Base-by-base conservation (phyloP, 2,329 filamentous ascomycete species). In the Monosporascus sp. region DNA sequence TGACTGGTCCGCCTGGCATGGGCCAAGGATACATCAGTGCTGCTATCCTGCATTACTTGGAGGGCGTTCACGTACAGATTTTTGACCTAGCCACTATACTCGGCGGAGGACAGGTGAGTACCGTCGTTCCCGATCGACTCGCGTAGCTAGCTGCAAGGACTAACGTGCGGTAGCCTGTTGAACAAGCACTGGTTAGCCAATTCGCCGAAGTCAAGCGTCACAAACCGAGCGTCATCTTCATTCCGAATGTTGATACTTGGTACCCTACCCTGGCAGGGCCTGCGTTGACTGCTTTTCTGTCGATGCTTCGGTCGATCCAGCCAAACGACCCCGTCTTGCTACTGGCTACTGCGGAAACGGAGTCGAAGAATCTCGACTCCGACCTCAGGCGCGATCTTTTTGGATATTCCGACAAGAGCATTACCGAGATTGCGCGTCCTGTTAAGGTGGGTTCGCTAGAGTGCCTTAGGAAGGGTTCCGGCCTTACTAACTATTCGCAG, bases 151-250 rank as follows among this genome's bases (percentile, higher is more conserved):
- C 17, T 53, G 60, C 37, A 35, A 49, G 22, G 45, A 49, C 66
- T 71, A 60, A 71, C 57, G 49, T 31, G 11, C 54, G 58, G 41
- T 55, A 84, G 75, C 85, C 89, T 1, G 81, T 88, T 17, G 94
- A 97, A 73, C 89, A 94, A 60, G 89, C 92, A 9, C 85, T 99
- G 58, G 91, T 96, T 14, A 87, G 92, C 60, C 78, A 96, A 7
- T 97, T 99, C 66, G 86, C 89, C 1, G 94, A 97, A 73, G 89
- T 96, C 38, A 90, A 93, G 69, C 86, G 92, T 38, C 91, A 97
- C 68, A 97, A 96, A 69, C 94, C 94, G 1, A 95, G 91, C 68
- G 90, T 97, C 38, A 94, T 99, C 50, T 97, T 92, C 70, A 88
- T 99, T 44, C 93, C 94, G 2, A 87, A 91, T 60, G 83, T 97